phyloP scores from a whole-genome alignment of 2,329 filamentous ascomycete species.

The Apiospora arundinis region DNA sequence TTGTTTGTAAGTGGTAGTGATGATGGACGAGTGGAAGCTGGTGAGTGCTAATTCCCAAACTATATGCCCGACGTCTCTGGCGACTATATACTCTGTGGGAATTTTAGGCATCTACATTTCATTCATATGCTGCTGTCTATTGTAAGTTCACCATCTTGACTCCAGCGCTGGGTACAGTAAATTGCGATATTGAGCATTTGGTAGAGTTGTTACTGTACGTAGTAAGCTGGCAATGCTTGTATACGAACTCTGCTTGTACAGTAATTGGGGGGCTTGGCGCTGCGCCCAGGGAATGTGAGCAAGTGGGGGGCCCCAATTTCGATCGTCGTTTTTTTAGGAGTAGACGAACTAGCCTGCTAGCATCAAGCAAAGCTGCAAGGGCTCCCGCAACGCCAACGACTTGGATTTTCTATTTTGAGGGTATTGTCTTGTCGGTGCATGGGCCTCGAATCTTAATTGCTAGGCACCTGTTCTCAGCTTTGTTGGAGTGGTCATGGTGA shows the following conservation, averaged over 20 bases:
- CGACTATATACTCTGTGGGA: not conserved
- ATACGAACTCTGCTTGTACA: not conserved
- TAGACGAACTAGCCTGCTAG: no score
- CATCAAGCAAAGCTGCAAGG: no score
- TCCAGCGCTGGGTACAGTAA: not conserved
- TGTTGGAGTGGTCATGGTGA: no score
- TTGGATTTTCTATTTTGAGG: no score
- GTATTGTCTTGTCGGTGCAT: no score
- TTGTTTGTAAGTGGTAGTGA: not conserved
- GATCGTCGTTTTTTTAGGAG: no score
- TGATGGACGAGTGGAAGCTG: not conserved
- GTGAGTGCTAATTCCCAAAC: not conserved
- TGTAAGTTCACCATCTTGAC: not conserved
- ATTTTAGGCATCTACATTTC: not conserved
- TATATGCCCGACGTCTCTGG: not conserved
- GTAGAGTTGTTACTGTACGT: not conserved
- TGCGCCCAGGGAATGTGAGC: no score
- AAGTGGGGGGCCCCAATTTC: no score
- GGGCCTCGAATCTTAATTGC: no score
- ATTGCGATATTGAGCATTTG: not conserved
- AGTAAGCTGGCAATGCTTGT: not conserved
- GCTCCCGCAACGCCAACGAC: no score
- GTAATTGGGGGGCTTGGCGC: no score
- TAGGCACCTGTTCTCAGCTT: no score
- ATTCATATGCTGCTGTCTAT: not conserved